Evolutionary conservation across 2,329 filamentous ascomycete genomes (phyloP), one percentile per base, ranked within the genome.

Genomic region (Didymella pinodella): DNA sequence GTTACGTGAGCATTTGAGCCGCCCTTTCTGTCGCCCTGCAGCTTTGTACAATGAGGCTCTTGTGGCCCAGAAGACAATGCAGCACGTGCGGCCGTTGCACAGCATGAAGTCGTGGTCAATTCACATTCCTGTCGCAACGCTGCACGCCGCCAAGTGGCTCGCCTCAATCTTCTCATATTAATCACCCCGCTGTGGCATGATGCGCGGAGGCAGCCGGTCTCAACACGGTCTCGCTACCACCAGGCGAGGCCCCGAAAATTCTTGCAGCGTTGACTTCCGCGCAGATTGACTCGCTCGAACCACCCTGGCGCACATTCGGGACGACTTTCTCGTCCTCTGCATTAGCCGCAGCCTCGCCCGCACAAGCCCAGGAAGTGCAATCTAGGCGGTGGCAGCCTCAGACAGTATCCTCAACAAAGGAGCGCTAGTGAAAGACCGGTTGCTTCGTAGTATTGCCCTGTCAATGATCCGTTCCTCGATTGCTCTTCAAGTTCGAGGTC

Each of bases 151-250:
- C 46, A 59, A 54, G 56, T 48, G 41, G 49, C 48, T 66, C 62
- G 62, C 57, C 31, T 59, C 56, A 18, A 55, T 26, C 31, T 59
- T 25, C 56, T 60, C 43, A 38, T 55, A 46, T 57, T 54, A n/a
- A 52, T 56, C 54, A 61, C 65, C 63, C 61, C 63, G 58, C 64
- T 59, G 50, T 55, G 52, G 63, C 62, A 64, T 57, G 47, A 49
- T 34, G 44, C 50, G 36, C 61, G 58, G 61, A 58, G 48, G 36
- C 28, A 57, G 44, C 50, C 46, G 60, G 59, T 61, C 64, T 66
- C 64, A 64, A 62, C 58, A 58, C 28, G 41, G 61, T 63, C 56
- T 64, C 61, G 63, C 54, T 64, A 58, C 61, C 56, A 50, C 56
- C 41, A 44, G 41, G 50, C 18, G 36, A 41, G 46, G 32, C 47